Conservation (phyloP, 257 asterid genomes). For the Lycium ferocissimum region DNA sequence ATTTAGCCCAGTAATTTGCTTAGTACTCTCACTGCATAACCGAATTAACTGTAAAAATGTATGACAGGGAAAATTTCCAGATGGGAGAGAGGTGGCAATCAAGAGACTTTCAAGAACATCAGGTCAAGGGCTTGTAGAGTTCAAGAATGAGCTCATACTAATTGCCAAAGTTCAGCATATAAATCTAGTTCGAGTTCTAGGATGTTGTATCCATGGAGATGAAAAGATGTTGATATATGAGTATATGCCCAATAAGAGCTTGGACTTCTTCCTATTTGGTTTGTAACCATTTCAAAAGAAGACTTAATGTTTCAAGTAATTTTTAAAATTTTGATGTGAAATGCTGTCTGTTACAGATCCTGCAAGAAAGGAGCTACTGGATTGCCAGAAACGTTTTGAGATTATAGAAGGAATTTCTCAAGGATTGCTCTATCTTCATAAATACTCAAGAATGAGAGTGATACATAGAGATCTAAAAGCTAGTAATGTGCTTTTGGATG, state of each 20-base stretch:
- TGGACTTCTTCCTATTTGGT: constrained; percentile 63
- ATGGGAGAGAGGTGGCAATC: constrained; percentile 63
- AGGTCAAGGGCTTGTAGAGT: constrained; percentile 63
- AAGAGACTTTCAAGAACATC: constrained; percentile 61
- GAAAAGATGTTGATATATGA: constrained; percentile 68
- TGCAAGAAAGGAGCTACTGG: constrained; percentile 33
- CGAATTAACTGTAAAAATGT: not conserved
- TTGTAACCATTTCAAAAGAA: constrained; percentile 14
- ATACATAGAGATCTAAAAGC: constrained; percentile 14
- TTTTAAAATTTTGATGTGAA: not conserved
- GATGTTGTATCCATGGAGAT: constrained; percentile 58
- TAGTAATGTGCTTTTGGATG: constrained; percentile 18
- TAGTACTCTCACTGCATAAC: not conserved
- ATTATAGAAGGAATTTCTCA: constrained; percentile 33
- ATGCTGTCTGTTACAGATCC: constrained; percentile 33
- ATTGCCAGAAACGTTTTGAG: constrained; percentile 43
- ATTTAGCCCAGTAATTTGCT: not conserved
- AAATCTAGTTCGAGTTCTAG: constrained; percentile 59
- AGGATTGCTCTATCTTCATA: constrained; percentile 25
- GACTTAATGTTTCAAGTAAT: no score
- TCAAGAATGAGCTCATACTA: constrained; percentile 61
- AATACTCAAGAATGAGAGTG: constrained; percentile 19
- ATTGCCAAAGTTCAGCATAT: constrained; percentile 66
- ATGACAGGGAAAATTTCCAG: constrained; percentile 51
- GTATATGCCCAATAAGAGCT: constrained; percentile 50